Conservation (phyloP, 106 monocot genomes). For the Dendrobium catenatum region DNA sequence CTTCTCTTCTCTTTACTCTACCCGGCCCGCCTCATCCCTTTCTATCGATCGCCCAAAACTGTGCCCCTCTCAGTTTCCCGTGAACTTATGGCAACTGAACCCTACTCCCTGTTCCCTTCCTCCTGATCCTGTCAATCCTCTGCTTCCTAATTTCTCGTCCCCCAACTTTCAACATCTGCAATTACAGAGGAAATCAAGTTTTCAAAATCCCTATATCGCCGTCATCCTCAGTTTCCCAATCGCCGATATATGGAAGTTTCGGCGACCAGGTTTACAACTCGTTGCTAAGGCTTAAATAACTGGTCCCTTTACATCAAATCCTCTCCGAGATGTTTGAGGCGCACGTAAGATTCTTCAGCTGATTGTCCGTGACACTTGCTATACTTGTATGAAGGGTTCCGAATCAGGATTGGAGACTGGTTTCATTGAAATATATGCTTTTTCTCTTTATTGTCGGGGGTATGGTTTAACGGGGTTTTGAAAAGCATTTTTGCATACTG, state of each 20-base stretch:
- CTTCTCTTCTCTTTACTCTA: neutral
- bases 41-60: neutral
- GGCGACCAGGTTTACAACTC: neutral
- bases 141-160: neutral
- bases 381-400: neutral
- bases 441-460: neutral
- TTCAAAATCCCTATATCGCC: neutral
- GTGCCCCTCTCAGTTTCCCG: neutral
- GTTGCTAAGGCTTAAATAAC: neutral
- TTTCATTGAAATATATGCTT: neutral
- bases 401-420: neutral
- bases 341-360: conserved; percentile 12
- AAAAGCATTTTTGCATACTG: neutral
- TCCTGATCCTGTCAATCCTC: neutral
- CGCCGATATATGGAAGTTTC: neutral
- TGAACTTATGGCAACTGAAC: neutral
- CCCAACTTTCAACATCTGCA: neutral
- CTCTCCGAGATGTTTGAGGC: conserved; percentile 21
- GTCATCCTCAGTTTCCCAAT: neutral
- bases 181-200: neutral
- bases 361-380: neutral
- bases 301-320: neutral
- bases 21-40: neutral
- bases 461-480: neutral
- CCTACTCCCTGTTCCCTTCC: neutral